A percentile compares a stretch with the other conserved stretches of the same genome.
Evolutionary conservation across 805 yeast species (phyloP).

Genomic region (Sungouiella blattae): DNA sequence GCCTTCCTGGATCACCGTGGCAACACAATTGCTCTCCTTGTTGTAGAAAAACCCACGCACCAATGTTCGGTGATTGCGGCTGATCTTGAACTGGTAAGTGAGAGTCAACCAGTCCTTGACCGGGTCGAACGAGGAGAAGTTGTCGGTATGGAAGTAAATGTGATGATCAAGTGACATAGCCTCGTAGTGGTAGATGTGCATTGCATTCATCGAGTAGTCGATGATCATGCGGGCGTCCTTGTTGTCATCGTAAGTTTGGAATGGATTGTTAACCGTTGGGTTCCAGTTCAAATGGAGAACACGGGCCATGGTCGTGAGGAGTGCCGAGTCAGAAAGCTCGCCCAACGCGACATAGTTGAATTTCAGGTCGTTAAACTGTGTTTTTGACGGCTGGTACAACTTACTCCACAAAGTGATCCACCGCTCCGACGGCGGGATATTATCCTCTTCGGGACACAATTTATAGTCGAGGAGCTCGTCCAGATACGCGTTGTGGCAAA

Average conservation of each 20-base stretch:
- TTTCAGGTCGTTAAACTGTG: constrained; percentile 20
- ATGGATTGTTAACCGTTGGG: constrained; percentile 31
- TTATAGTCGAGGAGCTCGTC: constrained; percentile 32
- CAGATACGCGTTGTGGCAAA: constrained; percentile 34
- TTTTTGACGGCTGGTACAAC: constrained; percentile 17
- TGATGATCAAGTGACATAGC: constrained; percentile 47
- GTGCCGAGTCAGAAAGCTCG: constrained; percentile 34
- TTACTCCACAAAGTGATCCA: constrained; percentile 42
- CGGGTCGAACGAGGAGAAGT: constrained; percentile 24
- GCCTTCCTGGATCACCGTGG: constrained; percentile 42
- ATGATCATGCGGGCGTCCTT: constrained; percentile 29
- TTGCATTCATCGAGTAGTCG: constrained; percentile 11
- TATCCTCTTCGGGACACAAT: constrained; percentile 33
- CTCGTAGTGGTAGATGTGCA: constrained; percentile 35
- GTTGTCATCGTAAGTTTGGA: constrained; percentile 28
- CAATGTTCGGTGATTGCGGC: constrained; percentile 33
- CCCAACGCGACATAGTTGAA: constrained; percentile 37
- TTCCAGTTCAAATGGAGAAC: constrained; percentile 41
- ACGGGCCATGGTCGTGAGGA: constrained; percentile 40
- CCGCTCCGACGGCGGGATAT: constrained; percentile 29
- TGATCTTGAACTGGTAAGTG: constrained; percentile 32
- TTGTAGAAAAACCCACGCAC: constrained; percentile 36
- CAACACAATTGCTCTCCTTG: constrained; percentile 28
- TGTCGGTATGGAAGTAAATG: constrained; percentile 36
- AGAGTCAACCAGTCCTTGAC: constrained; percentile 36